Base-by-base conservation (phyloP, 179 eudicot species). In the Gypsophila paniculata region DNA sequence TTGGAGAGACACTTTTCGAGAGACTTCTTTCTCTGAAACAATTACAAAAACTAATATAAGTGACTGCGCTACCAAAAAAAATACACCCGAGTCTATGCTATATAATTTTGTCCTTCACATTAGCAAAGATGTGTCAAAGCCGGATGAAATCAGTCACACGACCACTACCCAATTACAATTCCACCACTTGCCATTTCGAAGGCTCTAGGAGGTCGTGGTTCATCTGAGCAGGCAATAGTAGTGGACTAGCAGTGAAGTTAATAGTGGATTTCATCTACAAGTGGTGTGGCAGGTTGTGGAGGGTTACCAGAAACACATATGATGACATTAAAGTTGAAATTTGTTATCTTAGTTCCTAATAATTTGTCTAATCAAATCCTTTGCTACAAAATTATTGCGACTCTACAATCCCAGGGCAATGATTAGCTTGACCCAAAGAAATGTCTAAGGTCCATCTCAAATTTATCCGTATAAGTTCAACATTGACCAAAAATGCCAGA, bases 1-100 rank as follows among this genome's bases (percentile, higher is more conserved):
- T 76, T 22, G 93, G 95, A 68, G 96, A 89, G 44, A 75, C 59
- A 69, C 90, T 90, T 73, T 88, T 84, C 62, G 97, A 86, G 71
- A 77, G 76, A 67, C 76, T 86, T 60, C 90, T 82, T 69, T 79
- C 88, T 55, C 97, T 91, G 79, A 44, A 72, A 74, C 19, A 71
- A 68, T 14, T 22, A 0, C 6, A 34, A 6, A 15, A 71, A 29
- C 48, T n/a, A 21, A 21, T n/a, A 69, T 72, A 29, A 73, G 52
- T 14, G 46, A 42, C 8, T 6, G 11, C 46, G 42, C 32, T 36
- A 1, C 22, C 11, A 29, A 51, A 8, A n/a, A n/a, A n/a, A n/a
- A n/a, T n/a, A n/a, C n/a, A 51, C 2, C 15, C 1, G 25, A 15
- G 6, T 18, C 6, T 12, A 21, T 64, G 36, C 18, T 11, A 59